Evolutionary conservation across 23 red algal genomes (phyloP).

Genomic region (Gracilaria gracilis): DNA sequence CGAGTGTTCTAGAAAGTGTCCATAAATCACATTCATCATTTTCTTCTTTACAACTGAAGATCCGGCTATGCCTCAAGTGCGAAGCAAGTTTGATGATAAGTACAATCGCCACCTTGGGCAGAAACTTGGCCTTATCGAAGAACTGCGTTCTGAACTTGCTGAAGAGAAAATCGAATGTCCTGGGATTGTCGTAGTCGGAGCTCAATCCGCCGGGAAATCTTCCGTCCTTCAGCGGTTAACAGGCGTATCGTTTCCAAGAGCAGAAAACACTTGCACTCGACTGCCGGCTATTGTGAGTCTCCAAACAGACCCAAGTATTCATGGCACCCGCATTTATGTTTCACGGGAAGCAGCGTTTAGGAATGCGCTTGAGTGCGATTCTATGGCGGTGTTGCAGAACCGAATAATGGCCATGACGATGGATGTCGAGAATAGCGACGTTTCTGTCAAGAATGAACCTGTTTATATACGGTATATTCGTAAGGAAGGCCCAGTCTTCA

Average conservation of each 20-base stretch:
- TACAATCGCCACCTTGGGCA: neutral
- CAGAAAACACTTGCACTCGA: constrained; percentile 50
- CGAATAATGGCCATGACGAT: constrained; percentile 15
- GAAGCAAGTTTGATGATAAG: neutral
- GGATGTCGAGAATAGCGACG: neutral
- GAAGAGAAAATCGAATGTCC: constrained; percentile 41
- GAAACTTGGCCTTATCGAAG: constrained; percentile 36
- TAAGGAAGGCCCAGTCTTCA: constrained; percentile 46
- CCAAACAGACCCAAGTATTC: constrained; percentile 8
- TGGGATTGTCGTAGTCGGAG: constrained; percentile 48
- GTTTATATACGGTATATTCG: constrained; percentile 47
- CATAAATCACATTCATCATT: neutral
- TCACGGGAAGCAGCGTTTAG: constrained; percentile 1
- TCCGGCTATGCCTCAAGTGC: neutral
- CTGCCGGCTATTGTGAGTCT: constrained; percentile 39
- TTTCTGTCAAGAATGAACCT: constrained; percentile 18
- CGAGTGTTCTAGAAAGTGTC: neutral
- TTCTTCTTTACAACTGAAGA: neutral
- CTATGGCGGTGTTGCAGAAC: constrained; percentile 2
- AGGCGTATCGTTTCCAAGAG: constrained; percentile 37
- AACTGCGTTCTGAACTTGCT: constrained; percentile 4
- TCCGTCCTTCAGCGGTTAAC: constrained; percentile 52
- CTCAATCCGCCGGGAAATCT: constrained; percentile 60
- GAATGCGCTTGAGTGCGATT: neutral
- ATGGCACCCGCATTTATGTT: neutral